Evolutionary conservation across 441 rosid genomes (phyloP).

Genomic region (Flueggea neowawraea): DNA sequence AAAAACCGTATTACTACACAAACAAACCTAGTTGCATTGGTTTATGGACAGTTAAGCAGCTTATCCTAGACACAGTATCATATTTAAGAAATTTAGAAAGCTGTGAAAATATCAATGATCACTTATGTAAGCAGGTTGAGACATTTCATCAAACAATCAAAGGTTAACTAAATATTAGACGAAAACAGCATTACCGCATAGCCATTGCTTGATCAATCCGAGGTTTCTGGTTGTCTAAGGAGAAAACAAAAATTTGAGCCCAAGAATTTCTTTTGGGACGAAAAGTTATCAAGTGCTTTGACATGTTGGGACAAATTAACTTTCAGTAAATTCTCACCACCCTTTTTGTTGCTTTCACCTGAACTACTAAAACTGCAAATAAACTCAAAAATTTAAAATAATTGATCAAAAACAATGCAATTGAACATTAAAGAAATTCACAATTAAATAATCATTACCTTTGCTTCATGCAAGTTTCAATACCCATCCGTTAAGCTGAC

Average conservation of each 20-base stretch:
- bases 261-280: conserved; percentile 40
- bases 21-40: too few species aligned
- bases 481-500: conserved; percentile 28
- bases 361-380: conserved; percentile 38
- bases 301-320: conserved; percentile 76
- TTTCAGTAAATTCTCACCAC: conserved; percentile 43
- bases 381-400: conserved; percentile 6
- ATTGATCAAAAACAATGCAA: conserved; percentile 14
- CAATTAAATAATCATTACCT: conserved; percentile 11
- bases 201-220: conserved; percentile 35
- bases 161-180: background rate
- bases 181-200: conserved; percentile 35
- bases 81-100: too few species aligned
- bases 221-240: conserved; percentile 67
- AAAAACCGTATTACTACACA: too few species aligned
- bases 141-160: background rate
- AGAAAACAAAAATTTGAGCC: conserved; percentile 58
- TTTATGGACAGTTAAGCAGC: too few species aligned
- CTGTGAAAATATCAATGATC: background rate
- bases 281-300: conserved; percentile 35
- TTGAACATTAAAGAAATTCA: conserved; percentile 8
- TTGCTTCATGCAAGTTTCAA: conserved; percentile 33
- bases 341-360: conserved; percentile 31
- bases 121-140: background rate
- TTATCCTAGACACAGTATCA: too few species aligned